Conservation (phyloP, 306 rosid species). For the Betula pendula region DNA sequence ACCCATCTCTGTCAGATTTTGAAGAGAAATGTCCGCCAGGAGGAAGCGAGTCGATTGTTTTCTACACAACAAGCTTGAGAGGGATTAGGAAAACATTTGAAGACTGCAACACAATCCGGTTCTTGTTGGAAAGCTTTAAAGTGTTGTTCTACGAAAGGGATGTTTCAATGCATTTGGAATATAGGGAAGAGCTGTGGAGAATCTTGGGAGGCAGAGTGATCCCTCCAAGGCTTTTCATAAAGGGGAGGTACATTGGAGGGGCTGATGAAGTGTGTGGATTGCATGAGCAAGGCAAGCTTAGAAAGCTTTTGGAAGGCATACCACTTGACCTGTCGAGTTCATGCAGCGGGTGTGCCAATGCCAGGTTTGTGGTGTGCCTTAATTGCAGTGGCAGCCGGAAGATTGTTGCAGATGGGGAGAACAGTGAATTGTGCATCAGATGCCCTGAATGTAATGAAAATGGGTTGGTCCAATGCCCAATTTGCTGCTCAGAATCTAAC, state of each 20-base stretch:
- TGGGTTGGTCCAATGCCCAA: slow-evolving; percentile 75
- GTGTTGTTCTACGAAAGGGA: slow-evolving; percentile 74
- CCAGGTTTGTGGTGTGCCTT: slow-evolving; percentile 64
- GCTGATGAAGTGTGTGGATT: slow-evolving; percentile 81
- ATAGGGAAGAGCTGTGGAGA: slow-evolving; percentile 79
- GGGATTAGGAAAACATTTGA: slow-evolving; percentile 84
- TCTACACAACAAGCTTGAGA: slow-evolving; percentile 86
- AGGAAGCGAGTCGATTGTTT: slow-evolving; percentile 55
- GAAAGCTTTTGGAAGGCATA: slow-evolving; percentile 73
- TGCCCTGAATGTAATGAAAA: slow-evolving; percentile 86
- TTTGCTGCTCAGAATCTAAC: slow-evolving; percentile 59
- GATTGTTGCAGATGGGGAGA: slow-evolving; percentile 41
- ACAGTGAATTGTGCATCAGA: slow-evolving; percentile 36
- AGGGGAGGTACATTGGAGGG: slow-evolving; percentile 90
- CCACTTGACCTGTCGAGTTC: slow-evolving; percentile 34
- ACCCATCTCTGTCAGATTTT: slow-evolving; percentile 52
- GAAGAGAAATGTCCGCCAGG: slow-evolving; percentile 82
- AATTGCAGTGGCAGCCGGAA: slow-evolving; percentile 79
- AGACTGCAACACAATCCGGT: slow-evolving; percentile 65
- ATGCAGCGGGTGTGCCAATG: slow-evolving; percentile 63
- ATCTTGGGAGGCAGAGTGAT: slow-evolving; percentile 63
- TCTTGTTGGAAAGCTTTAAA: slow-evolving; percentile 70
- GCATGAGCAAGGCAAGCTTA: slow-evolving; percentile 81
- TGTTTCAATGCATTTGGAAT: slow-evolving; percentile 75
- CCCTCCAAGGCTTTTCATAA: slow-evolving; percentile 88